These are phyloP conservation scores for Colletotrichum siamense DNA, from an alignment of 2,329 filamentous ascomycete genomes.

Conservation along the genomic window DNA sequence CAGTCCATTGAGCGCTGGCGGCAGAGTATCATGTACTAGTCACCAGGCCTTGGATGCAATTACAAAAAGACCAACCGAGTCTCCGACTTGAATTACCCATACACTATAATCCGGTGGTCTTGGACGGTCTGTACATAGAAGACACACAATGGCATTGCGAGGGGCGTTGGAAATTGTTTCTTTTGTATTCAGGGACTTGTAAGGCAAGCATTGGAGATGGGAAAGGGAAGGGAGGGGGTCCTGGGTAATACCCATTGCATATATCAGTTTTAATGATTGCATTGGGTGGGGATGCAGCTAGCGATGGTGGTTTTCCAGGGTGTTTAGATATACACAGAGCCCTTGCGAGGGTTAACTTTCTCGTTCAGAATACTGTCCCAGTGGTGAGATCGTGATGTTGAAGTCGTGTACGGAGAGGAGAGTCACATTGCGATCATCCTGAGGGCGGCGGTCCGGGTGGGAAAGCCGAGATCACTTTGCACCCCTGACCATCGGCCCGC, in stretches of 20 bases:
- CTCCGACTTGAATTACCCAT: neutral
- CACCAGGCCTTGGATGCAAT: neutral
- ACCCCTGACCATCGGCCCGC: neutral
- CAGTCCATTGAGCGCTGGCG: slow-evolving; percentile 41
- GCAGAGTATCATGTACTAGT: slow-evolving; percentile 37
- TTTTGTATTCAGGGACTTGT: neutral
- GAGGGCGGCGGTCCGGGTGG: neutral
- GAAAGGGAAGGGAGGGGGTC: neutral
- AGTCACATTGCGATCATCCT: neutral
- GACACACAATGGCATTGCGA: slow-evolving; percentile 13
- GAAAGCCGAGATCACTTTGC: neutral
- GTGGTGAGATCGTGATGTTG: neutral
- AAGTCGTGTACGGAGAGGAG: neutral
- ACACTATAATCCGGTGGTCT: neutral
- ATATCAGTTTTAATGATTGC: neutral
- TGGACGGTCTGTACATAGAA: neutral
- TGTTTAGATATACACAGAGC: neutral
- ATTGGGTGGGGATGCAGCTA: neutral
- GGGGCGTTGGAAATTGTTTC: slow-evolving; percentile 13
- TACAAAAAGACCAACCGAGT: neutral
- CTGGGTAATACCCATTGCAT: neutral
- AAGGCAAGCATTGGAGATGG: neutral
- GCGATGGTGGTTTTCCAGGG: neutral
- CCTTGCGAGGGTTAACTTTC: neutral
- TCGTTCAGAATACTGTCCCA: fast-evolving